Evolutionary conservation across 768 basidiomycete genomes (phyloP), one percentile per base, ranked within the genome.

Genomic region (Pleurotus pulmonarius): DNA sequence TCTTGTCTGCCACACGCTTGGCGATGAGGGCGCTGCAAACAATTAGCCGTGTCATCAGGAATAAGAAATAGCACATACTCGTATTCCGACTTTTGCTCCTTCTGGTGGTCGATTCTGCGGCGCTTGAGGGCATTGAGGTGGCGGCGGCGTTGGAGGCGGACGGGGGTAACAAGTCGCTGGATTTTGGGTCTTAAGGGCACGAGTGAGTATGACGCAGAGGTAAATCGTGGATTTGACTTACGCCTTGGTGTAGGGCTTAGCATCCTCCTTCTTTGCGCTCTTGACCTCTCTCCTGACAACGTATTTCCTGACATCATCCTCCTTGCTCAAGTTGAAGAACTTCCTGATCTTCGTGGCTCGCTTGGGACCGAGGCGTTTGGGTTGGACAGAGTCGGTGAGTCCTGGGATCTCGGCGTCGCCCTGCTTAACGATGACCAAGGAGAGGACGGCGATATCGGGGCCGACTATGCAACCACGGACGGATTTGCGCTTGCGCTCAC

Each of bases 401-500:
- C 93, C 95, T 22, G 94, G 86, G 68, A 98, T 85, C 22, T 96
- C 93, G 54, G 73, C 66, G 56, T 96, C 93, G 56, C 96, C 96
- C 78, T 97, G 90, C 83, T 98, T 97, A 76, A 97, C 92, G 65
- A 99, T 88, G 70, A 95, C 87, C 61, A 95, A 79, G 49, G 91
- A 89, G 62, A 99, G 85, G 59, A 97, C 95, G 55, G 94, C 89
- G 65, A 98, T 97, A 73, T 99, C 95, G 68, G 93, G 83, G 62
- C 91, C 94, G 70, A 98, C 92, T 75, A 98, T 98, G 82, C 94
- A 97, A 34, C 96, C 96, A 60, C 96, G 91, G 60, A 99, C 92
- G 66, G 95, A 97, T 78, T 98, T 98, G 82, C 96, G 91, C 83
- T 92, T 94, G 76, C 96, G 92, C 78, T 99, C 95, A 69, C 96